Percentiles rank a stretch among this genome's conserved stretches.
phyloP scores from a whole-genome alignment of 208 protist species.

The Leishmania turanica region DNA sequence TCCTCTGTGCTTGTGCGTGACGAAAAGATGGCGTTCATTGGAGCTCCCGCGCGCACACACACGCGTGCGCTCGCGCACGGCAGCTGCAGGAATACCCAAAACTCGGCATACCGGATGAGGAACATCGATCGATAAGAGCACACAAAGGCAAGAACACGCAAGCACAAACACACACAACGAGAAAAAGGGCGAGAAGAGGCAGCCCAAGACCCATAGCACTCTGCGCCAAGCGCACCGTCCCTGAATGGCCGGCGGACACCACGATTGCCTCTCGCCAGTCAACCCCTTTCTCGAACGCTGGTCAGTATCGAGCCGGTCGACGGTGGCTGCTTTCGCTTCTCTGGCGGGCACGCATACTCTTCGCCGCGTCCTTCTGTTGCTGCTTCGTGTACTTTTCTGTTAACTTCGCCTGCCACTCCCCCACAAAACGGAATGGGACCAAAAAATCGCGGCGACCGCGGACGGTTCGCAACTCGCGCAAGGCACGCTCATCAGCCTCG shows the following conservation, averaged over 20 bases:
- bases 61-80: background rate
- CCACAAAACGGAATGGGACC: slow-evolving; percentile 81
- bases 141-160: background rate
- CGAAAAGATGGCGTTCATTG: background rate
- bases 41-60: background rate
- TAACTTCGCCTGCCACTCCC: slow-evolving; percentile 65
- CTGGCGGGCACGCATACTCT: background rate
- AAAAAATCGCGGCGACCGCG: slow-evolving; percentile 51
- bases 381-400: slow-evolving; percentile 42
- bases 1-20: background rate
- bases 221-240: background rate
- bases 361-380: slow-evolving; percentile 19
- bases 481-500: slow-evolving; percentile 5
- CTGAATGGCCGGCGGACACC: background rate
- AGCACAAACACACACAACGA: background rate
- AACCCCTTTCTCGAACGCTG: background rate
- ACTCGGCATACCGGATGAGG: background rate
- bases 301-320: background rate
- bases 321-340: background rate
- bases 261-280: background rate
- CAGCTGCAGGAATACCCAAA: background rate
- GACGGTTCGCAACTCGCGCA: slow-evolving; percentile 29
- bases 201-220: background rate
- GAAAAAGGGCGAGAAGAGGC: background rate
- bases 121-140: background rate